phyloP scores from a whole-genome alignment of 2,329 filamentous ascomycete species.

The Incumbomyces lentus region DNA sequence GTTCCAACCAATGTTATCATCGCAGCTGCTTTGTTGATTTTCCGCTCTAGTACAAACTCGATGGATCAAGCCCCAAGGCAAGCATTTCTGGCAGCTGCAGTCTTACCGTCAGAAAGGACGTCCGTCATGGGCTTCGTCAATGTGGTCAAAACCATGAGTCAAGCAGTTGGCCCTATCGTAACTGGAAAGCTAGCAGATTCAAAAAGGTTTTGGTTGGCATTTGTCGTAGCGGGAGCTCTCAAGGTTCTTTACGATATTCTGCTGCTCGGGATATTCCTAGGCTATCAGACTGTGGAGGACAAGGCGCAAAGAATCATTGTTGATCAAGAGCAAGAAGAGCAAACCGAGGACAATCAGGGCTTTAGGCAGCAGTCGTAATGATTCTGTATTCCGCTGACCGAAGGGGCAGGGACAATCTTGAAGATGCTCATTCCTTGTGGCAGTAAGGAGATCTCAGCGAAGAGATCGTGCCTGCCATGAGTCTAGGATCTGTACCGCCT shows the following conservation, averaged over 20 bases:
- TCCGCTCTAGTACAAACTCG: conserved; percentile 51
- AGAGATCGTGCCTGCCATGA: no score
- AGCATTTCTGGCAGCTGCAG: conserved; percentile 57
- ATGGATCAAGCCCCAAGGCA: conserved; percentile 64
- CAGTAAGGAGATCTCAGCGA: no score
- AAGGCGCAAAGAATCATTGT: conserved; percentile 5
- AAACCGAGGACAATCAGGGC: background rate
- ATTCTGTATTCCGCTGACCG: background rate
- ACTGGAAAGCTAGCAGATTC: conserved; percentile 53
- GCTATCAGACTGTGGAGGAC: conserved; percentile 13
- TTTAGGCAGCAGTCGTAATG: background rate
- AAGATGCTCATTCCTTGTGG: no score
- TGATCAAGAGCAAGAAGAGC: background rate
- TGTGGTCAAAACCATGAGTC: conserved; percentile 54
- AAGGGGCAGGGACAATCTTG: no score
- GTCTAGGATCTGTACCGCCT: no score
- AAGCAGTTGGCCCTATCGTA: conserved; percentile 52
- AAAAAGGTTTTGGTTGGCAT: conserved; percentile 51
- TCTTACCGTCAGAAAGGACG: conserved; percentile 56
- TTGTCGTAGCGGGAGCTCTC: conserved; percentile 51
- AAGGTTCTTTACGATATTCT: conserved; percentile 52
- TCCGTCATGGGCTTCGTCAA: conserved; percentile 63
- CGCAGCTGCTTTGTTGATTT: conserved; percentile 49
- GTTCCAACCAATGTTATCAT: conserved; percentile 43
- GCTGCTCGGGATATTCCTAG: conserved; percentile 11